Percentiles rank a stretch among this genome's conserved stretches.
Evolutionary conservation across 495 filamentous ascomycete genomes (phyloP).

Genomic region (Sphaerosporella brunnea): DNA sequence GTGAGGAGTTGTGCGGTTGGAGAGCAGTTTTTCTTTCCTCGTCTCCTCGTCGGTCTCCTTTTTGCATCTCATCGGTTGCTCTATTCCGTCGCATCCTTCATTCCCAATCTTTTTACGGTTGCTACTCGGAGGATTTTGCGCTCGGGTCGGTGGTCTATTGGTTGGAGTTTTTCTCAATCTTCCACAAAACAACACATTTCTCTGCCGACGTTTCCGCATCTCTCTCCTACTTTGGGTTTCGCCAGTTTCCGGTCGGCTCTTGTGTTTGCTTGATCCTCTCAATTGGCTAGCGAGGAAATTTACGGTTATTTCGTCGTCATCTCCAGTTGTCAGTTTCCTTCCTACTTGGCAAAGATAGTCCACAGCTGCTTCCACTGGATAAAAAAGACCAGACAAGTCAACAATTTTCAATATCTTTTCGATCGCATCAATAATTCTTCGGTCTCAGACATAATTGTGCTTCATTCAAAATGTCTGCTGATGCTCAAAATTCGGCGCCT

Average conservation of each 20-base stretch:
- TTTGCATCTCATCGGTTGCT: too few relatives aligned
- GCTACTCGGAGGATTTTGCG: too few relatives aligned
- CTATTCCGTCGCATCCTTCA: too few relatives aligned
- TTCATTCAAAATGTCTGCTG: slow-evolving; percentile 25
- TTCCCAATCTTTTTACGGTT: too few relatives aligned
- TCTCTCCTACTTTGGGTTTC: slow-evolving; percentile 1
- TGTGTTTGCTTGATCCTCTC: slow-evolving; percentile 2
- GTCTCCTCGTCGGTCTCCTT: too few relatives aligned
- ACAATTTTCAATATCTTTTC: neutral
- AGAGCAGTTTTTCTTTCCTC: too few relatives aligned
- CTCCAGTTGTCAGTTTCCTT: slow-evolving; percentile 5
- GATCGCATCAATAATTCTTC: neutral
- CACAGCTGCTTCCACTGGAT: neutral
- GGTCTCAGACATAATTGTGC: slow-evolving; percentile 2
- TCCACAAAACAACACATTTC: too few relatives aligned
- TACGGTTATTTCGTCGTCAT: neutral
- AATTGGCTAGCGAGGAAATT: neutral
- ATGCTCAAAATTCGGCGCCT: slow-evolving; percentile 19
- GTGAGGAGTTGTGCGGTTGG: too few relatives aligned
- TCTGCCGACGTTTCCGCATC: too few relatives aligned
- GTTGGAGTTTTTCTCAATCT: too few relatives aligned
- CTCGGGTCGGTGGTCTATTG: too few relatives aligned
- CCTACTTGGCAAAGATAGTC: slow-evolving; percentile 5
- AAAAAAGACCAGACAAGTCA: slow-evolving; percentile 2
- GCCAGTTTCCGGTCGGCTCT: slow-evolving; percentile 1